Conservation (phyloP, 2,329 filamentous ascomycete genomes). For the Neonectria faginata region DNA sequence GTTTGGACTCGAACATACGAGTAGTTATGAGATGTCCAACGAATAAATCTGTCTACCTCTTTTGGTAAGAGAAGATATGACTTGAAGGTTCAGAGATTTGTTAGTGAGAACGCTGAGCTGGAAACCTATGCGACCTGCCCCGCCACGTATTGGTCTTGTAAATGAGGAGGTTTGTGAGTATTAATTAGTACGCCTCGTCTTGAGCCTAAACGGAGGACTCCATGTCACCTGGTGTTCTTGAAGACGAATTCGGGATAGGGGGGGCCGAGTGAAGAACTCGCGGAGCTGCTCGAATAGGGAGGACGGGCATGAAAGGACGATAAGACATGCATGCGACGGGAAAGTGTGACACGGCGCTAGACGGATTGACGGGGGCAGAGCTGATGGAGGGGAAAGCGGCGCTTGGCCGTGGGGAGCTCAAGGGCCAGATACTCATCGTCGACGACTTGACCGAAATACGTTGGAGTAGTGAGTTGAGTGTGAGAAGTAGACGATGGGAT, state of each 20-base stretch:
- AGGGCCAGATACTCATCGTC: slow-evolving; percentile 11
- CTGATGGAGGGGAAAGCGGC: slow-evolving; percentile 11
- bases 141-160: not conserved
- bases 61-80: not conserved
- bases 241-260: not conserved
- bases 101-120: too few species aligned
- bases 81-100: not conserved
- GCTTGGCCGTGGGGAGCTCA: slow-evolving; percentile 8
- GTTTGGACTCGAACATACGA: slow-evolving; percentile 19
- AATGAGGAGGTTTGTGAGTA: not conserved
- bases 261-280: not conserved
- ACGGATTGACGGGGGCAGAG: slow-evolving; percentile 1
- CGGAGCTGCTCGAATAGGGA: slow-evolving; percentile 23
- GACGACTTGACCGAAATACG: not conserved
- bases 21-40: slow-evolving; percentile 11
- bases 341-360: slow-evolving; percentile 13
- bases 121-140: not conserved
- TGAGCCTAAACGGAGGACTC: not conserved
- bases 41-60: not conserved
- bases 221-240: not conserved
- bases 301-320: slow-evolving; percentile 19
- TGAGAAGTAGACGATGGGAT: not conserved
- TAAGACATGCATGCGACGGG: slow-evolving; percentile 18
- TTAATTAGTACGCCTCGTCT: not conserved
- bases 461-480: not conserved